phyloP scores from a whole-genome alignment of 345 rosid genomes.

The Ailanthus altissimus region DNA sequence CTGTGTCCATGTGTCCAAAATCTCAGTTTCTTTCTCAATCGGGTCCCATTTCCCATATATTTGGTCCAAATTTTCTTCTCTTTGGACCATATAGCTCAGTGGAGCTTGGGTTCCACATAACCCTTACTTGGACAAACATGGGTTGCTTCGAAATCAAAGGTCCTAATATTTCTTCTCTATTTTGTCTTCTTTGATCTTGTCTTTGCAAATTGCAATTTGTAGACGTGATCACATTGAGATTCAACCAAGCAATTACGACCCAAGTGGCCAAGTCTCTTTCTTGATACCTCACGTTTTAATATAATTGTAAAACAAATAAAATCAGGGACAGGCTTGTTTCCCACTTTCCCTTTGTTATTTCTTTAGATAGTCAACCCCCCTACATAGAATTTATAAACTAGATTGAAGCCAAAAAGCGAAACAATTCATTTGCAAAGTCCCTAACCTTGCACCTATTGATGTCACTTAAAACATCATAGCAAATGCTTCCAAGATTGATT shows the following conservation, averaged over 20 bases:
- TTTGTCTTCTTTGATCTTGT: not conserved
- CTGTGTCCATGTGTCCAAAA: too few relatives aligned
- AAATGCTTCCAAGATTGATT: not conserved
- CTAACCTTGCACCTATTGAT: not conserved
- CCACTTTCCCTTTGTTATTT: not conserved
- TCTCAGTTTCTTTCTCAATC: too few relatives aligned
- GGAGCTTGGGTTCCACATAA: slow-evolving; percentile 29
- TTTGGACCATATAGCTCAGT: slow-evolving; percentile 22
- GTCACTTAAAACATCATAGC: too few relatives aligned
- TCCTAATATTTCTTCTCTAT: too few relatives aligned
- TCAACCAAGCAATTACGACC: slow-evolving; percentile 21
- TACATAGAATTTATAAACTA: not conserved
- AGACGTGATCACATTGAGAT: too few relatives aligned
- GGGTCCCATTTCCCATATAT: too few relatives aligned
- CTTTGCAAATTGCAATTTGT: slow-evolving; percentile 3
- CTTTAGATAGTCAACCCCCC: not conserved
- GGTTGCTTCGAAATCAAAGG: not conserved
- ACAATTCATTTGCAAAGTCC: not conserved
- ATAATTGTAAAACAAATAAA: not conserved
- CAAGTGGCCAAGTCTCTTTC: not conserved
- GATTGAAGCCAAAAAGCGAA: not conserved
- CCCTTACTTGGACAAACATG: slow-evolving; percentile 21
- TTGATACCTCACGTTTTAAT: too few relatives aligned
- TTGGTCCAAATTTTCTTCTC: slow-evolving; percentile 26
- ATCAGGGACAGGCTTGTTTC: slow-evolving; percentile 2